Conservation (phyloP, 441 rosid genomes). For the Pelargonium citronellum region DNA sequence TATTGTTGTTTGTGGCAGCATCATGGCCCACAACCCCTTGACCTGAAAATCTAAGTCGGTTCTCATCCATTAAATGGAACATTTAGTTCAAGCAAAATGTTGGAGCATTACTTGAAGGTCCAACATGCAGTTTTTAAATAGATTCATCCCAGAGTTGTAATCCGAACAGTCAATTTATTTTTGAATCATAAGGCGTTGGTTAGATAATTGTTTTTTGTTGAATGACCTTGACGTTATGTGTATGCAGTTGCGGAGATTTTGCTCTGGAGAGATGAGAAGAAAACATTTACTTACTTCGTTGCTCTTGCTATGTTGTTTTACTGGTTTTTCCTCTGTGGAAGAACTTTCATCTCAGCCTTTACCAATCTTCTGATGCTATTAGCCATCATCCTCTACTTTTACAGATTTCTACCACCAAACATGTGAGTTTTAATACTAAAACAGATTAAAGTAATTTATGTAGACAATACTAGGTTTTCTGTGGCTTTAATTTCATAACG, state of each 20-base stretch:
- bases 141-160: neutral
- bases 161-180: neutral
- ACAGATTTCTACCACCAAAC: slow-evolving; percentile 42
- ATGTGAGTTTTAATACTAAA: slow-evolving; percentile 44
- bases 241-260: slow-evolving; percentile 76
- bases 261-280: slow-evolving; percentile 92
- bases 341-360: slow-evolving; percentile 58
- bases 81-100: slow-evolving; percentile 4
- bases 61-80: slow-evolving; percentile 4
- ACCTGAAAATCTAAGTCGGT: neutral
- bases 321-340: slow-evolving; percentile 76
- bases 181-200: neutral
- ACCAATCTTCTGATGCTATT: slow-evolving; percentile 58
- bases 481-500: neutral
- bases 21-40: neutral
- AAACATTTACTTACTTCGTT: slow-evolving; percentile 59
- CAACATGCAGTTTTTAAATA: neutral
- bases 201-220: neutral
- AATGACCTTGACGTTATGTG: slow-evolving; percentile 22
- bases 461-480: neutral
- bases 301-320: slow-evolving; percentile 46
- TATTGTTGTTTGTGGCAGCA: neutral
- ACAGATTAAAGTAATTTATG: slow-evolving; percentile 4
- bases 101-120: slow-evolving; percentile 1
- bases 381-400: slow-evolving; percentile 46